Conservation (phyloP, 2,329 filamentous ascomycete species). For the Orbilia brochopaga region DNA sequence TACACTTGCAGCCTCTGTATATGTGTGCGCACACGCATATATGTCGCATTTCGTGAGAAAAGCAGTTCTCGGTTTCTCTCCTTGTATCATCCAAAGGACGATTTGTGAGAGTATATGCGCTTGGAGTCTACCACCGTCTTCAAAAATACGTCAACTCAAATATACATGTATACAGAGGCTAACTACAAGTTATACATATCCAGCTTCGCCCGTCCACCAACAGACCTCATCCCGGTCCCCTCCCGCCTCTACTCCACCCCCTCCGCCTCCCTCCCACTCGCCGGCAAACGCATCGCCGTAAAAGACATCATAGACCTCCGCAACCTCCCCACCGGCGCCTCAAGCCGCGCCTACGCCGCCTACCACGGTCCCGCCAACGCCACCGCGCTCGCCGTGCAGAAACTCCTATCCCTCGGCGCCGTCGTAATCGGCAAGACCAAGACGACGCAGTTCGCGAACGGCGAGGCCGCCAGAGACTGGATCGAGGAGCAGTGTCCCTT, state of each 20-base stretch:
- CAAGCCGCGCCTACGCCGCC: conserved; percentile 66
- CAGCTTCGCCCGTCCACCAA: conserved; percentile 22
- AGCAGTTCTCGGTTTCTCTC: no score
- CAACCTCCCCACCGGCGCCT: conserved; percentile 65
- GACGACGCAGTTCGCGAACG: conserved; percentile 61
- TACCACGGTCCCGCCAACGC: conserved; percentile 61
- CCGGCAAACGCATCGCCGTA: conserved; percentile 67
- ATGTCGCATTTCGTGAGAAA: no score
- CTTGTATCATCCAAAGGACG: no score
- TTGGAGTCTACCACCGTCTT: no score
- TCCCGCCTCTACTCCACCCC: conserved; percentile 66
- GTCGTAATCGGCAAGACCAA: conserved; percentile 65
- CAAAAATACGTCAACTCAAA: no score
- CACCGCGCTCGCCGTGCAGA: conserved; percentile 64
- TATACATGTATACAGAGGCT: background rate
- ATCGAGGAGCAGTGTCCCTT: conserved; percentile 55
- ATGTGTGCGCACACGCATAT: no score
- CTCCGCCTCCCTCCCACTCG: conserved; percentile 61
- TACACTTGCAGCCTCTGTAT: no score
- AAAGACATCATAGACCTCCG: conserved; percentile 69
- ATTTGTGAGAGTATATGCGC: no score
- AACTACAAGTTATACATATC: background rate
- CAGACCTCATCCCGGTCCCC: conserved; percentile 60
- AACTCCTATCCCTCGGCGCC: conserved; percentile 67
- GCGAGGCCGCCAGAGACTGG: conserved; percentile 55